These are phyloP conservation scores for Calendula officinalis DNA, from an alignment of 129 eudicot species.

Conservation along the genomic window DNA sequence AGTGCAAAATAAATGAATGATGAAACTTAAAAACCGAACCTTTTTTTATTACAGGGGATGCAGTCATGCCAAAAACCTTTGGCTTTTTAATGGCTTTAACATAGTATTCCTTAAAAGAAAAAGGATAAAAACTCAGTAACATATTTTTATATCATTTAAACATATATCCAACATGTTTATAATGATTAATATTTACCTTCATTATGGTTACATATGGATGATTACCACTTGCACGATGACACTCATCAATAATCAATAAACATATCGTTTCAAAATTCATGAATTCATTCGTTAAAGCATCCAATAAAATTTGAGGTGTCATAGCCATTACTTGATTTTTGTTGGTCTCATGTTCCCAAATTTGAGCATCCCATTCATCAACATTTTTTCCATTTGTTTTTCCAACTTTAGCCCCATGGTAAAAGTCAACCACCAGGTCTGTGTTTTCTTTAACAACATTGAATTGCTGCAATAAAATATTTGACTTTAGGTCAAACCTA, in stretches of 20 bases:
- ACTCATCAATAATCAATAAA: constrained; percentile 73
- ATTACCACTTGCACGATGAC: constrained; percentile 70
- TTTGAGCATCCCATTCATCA: constrained; percentile 57
- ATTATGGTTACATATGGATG: constrained; percentile 72
- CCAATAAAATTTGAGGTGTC: constrained; percentile 88
- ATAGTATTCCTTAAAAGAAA: constrained; percentile 66
- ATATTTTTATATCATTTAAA: not conserved
- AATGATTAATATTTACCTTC: constrained; percentile 50
- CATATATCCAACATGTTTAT: not conserved
- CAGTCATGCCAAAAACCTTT: constrained; percentile 81
- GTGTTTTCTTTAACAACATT: constrained; percentile 49
- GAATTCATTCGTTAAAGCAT: constrained; percentile 69
- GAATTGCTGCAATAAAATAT: constrained; percentile 52
- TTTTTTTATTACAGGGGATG: constrained; percentile 63
- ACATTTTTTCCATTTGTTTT: constrained; percentile 38
- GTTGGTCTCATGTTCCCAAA: constrained; percentile 59
- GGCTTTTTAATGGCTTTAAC: constrained; percentile 51
- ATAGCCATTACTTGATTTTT: constrained; percentile 64
- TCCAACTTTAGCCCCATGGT: constrained; percentile 51
- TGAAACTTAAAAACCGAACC: constrained; percentile 35
- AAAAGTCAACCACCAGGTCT: constrained; percentile 54
- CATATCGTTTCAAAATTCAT: constrained; percentile 45
- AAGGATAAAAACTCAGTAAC: constrained; percentile 11
- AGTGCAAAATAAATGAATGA: not conserved
- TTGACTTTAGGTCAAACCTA: no score